Evolutionary conservation across 179 eudicot genomes (phyloP), one percentile per base, ranked within the genome.

Genomic region (Beta lomatogona): DNA sequence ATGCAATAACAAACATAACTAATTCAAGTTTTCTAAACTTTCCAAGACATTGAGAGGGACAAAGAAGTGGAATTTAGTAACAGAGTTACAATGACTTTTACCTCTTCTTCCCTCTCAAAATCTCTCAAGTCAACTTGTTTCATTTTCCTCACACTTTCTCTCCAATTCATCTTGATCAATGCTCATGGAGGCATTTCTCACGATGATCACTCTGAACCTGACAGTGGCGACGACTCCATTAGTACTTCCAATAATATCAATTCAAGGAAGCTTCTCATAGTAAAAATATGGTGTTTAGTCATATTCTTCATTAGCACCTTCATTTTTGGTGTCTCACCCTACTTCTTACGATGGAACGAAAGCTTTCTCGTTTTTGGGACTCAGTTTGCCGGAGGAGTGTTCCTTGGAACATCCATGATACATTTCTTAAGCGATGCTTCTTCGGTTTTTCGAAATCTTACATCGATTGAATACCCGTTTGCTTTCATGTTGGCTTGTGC

Each of bases 381-480:
- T 48, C 92, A 92, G 72, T 94, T 94, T 71, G 94, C 98, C 0
- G 98, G 89, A 4, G 97, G 98, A 7, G 88, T 94, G 7, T 92
- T 94, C 80, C 63, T 94, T 16, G 97, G 93, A 0, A 92, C 94
- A 0, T 80, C 98, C 3, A 60, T 92, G 68, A 88, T 93, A 90
- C 98, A 94, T 85, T 94, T 94, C 82, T 77, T 94, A 87, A 83
- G 92, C 3, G 97, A 90, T 55, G 81, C 98, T 1, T 80, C 86
- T 1, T 50, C 82, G 0, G 86, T 89, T 0, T 91, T 93, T 36
- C 81, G 57, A 25, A 57, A 15, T 7, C 84, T 91, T 11, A 92
- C 98, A 6, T 0, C 77, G 28, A 80, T 86, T 4, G 67, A 82
- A 4, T 92, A 91, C 83, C 94, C 94, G 1, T 89, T 94, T 55